These are phyloP conservation scores for Suillus tomentosus DNA, from an alignment of 768 basidiomycete genomes.

Conservation along the genomic window DNA sequence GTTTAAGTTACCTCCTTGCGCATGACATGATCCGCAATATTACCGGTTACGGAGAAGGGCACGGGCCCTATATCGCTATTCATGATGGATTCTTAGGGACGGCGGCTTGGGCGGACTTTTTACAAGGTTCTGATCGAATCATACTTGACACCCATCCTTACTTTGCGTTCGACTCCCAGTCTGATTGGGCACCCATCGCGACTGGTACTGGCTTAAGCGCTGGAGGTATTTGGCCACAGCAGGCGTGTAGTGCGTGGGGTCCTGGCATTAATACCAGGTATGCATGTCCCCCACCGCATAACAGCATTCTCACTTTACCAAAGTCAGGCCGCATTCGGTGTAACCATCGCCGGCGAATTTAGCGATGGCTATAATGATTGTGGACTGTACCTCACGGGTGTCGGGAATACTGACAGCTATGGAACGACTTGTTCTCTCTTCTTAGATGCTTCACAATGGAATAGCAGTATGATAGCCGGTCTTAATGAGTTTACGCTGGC, in stretches of 20 bases:
- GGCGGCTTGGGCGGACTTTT: constrained; percentile 47
- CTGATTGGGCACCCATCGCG: constrained; percentile 36
- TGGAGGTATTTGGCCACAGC: constrained; percentile 48
- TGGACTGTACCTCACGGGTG: constrained; percentile 49
- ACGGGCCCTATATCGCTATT: constrained; percentile 55
- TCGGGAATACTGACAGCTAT: constrained; percentile 28
- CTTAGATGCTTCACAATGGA: constrained; percentile 54
- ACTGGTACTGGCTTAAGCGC: constrained; percentile 32
- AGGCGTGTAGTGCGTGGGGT: constrained; percentile 64
- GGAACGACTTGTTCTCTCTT: constrained; percentile 44
- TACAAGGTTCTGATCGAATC: constrained; percentile 60
- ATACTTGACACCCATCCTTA: constrained; percentile 73
- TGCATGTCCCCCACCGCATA: constrained; percentile 31
- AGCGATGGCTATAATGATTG: constrained; percentile 68
- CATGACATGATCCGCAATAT: constrained; percentile 69
- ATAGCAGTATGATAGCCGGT: constrained; percentile 50
- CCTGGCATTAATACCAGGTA: constrained; percentile 47
- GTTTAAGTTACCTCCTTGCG: constrained; percentile 53
- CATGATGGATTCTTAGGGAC: constrained; percentile 64
- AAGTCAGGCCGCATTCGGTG: constrained; percentile 60
- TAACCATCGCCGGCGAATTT: constrained; percentile 79
- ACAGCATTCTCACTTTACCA: constrained; percentile 5
- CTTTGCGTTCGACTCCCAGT: constrained; percentile 54
- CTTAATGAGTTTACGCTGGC: constrained; percentile 52
- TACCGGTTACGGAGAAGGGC: constrained; percentile 72